These are phyloP conservation scores for Leptographium wingfieldii DNA, from an alignment of 2,329 filamentous ascomycete species.

Conservation along the genomic window DNA sequence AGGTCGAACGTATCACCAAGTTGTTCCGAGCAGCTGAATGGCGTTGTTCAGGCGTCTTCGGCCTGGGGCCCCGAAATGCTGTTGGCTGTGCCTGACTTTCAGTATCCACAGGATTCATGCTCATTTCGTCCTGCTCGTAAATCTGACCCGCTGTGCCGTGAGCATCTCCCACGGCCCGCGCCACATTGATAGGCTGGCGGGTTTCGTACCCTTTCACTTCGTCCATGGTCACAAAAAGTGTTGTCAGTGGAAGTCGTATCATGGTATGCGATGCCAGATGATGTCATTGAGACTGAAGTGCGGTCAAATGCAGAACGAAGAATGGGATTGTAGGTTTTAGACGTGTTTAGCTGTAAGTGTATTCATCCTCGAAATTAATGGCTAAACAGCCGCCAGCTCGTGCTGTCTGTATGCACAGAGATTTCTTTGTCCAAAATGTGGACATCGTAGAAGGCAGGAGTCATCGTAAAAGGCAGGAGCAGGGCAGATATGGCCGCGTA, in stretches of 20 bases:
- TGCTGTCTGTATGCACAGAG: no score
- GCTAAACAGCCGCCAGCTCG: no score
- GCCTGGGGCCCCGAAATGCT: neutral
- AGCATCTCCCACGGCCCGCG: conserved; percentile 18
- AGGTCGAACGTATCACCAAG: neutral
- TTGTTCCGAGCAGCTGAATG: neutral
- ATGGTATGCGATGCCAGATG: conserved; percentile 15
- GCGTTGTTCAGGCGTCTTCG: neutral
- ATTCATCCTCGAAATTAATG: neutral
- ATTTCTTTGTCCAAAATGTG: neutral
- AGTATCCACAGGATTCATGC: conserved; percentile 2
- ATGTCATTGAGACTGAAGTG: neutral
- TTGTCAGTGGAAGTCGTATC: conserved; percentile 28
- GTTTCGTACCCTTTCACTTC: conserved; percentile 25
- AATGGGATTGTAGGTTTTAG: neutral
- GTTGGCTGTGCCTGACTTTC: neutral
- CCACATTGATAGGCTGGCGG: conserved; percentile 18
- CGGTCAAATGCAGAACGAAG: neutral
- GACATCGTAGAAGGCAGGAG: neutral
- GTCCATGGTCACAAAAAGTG: conserved; percentile 25
- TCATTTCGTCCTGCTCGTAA: conserved; percentile 14
- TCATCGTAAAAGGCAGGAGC: neutral
- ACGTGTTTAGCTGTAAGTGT: neutral
- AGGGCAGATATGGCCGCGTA: neutral
- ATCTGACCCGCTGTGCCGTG: neutral